Percentiles rank a stretch among this genome's conserved stretches.
Evolutionary conservation across 2,329 filamentous ascomycete genomes (phyloP).

Genomic region (Diaporthe capsici): DNA sequence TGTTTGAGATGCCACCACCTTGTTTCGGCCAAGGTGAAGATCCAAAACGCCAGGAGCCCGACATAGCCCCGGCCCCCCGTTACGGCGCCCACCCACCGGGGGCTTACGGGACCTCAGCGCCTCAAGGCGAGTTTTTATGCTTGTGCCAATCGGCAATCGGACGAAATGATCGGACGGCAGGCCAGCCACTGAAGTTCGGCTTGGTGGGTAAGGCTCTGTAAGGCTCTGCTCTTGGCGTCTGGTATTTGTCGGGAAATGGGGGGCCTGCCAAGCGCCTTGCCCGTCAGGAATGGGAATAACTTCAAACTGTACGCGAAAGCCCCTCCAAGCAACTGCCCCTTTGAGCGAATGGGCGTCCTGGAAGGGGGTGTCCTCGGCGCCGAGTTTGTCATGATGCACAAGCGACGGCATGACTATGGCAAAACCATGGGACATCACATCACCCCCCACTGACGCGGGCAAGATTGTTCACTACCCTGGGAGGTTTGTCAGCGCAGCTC

Average conservation of each 20-base stretch:
- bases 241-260: slow-evolving; percentile 24
- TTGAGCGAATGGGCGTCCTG: slow-evolving; percentile 14
- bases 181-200: slow-evolving; percentile 26
- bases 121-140: slow-evolving; percentile 17
- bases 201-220: slow-evolving; percentile 13
- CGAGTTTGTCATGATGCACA: slow-evolving; percentile 29
- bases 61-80: slow-evolving; percentile 16
- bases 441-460: slow-evolving; percentile 14
- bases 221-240: slow-evolving; percentile 33
- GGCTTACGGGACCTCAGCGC: neutral
- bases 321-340: slow-evolving; percentile 15
- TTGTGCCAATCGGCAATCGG: slow-evolving; percentile 16
- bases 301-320: slow-evolving; percentile 32
- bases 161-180: slow-evolving; percentile 31
- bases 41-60: slow-evolving; percentile 32
- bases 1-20: slow-evolving; percentile 33
- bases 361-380: slow-evolving; percentile 9
- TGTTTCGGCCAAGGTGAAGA: slow-evolving; percentile 32
- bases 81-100: slow-evolving; percentile 8
- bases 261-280: slow-evolving; percentile 20
- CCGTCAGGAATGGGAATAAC: slow-evolving; percentile 31
- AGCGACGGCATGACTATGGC: slow-evolving; percentile 28
- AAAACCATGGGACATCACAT: slow-evolving; percentile 26
- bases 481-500: slow-evolving; percentile 11
- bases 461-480: neutral